These are phyloP conservation scores for Pugionium cornutum DNA, from an alignment of 345 rosid species.

Conservation along the genomic window DNA sequence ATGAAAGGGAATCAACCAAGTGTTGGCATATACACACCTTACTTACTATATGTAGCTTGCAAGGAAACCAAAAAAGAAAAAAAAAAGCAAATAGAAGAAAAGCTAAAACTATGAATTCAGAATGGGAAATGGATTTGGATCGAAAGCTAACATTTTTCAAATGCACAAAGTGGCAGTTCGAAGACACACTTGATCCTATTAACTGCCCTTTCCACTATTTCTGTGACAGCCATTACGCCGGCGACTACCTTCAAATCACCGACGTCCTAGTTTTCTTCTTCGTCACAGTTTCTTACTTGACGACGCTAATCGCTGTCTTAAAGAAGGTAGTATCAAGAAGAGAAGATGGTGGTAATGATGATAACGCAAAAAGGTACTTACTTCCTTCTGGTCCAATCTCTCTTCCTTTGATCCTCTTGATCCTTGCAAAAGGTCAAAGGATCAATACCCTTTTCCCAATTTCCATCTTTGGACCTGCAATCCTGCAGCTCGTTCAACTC, in stretches of 20 bases:
- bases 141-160: slow-evolving; percentile 57
- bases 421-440: slow-evolving; percentile 67
- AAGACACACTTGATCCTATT: slow-evolving; percentile 77
- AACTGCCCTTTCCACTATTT: slow-evolving; percentile 81
- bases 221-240: slow-evolving; percentile 67
- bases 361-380: slow-evolving; percentile 51
- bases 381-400: slow-evolving; percentile 72
- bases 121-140: slow-evolving; percentile 50
- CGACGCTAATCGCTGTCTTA: slow-evolving; percentile 48
- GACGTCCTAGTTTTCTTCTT: slow-evolving; percentile 54
- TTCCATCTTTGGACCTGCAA: slow-evolving; percentile 61
- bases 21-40: slow-evolving; percentile 20
- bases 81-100: not conserved
- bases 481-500: slow-evolving; percentile 58
- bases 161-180: slow-evolving; percentile 77
- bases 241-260: slow-evolving; percentile 48
- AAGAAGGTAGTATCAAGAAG: slow-evolving; percentile 40
- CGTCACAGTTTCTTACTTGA: slow-evolving; percentile 47
- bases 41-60: slow-evolving; percentile 18
- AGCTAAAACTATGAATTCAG: slow-evolving; percentile 21
- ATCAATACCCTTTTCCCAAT: slow-evolving; percentile 65
- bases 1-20: slow-evolving; percentile 37
- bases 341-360: slow-evolving; percentile 24
- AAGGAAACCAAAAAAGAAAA: slow-evolving; percentile 31
- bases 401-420: slow-evolving; percentile 61